These are phyloP conservation scores for Aspergillus oerlinghausenensis DNA, from an alignment of 2,329 filamentous ascomycete species.

Conservation along the genomic window DNA sequence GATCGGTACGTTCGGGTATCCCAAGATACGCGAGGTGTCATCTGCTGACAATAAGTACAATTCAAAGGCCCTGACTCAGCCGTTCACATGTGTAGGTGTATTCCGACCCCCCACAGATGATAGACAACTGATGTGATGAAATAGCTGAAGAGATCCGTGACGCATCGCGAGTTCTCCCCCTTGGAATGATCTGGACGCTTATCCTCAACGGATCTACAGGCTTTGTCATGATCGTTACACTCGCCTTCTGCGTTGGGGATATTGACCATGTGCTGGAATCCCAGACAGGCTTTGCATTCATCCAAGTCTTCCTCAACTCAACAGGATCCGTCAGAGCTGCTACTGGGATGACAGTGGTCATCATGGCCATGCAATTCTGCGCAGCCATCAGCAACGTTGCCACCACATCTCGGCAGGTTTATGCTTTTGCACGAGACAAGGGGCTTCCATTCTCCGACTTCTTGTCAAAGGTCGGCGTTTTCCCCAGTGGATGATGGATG, in stretches of 20 bases:
- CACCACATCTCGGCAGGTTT: slow-evolving; percentile 33
- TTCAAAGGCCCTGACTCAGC: slow-evolving; percentile 30
- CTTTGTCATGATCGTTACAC: slow-evolving; percentile 42
- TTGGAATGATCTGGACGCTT: slow-evolving; percentile 46
- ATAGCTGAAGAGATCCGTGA: slow-evolving; percentile 50
- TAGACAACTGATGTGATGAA: not conserved
- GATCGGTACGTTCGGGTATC: slow-evolving; percentile 12
- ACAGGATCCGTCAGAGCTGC: slow-evolving; percentile 3
- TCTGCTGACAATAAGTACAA: not conserved
- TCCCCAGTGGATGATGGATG: not conserved
- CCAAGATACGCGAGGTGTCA: not conserved
- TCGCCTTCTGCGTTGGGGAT: slow-evolving; percentile 43
- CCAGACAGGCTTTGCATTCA: slow-evolving; percentile 46
- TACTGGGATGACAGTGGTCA: not conserved
- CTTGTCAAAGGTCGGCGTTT: not conserved
- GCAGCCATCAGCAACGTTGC: slow-evolving; percentile 29
- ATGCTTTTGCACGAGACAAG: slow-evolving; percentile 41
- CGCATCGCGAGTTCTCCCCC: slow-evolving; percentile 45
- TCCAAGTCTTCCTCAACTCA: slow-evolving; percentile 32
- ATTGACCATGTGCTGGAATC: slow-evolving; percentile 36
- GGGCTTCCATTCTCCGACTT: slow-evolving; percentile 31
- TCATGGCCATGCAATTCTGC: not conserved
- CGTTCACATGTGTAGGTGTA: slow-evolving; percentile 29
- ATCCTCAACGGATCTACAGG: slow-evolving; percentile 47
- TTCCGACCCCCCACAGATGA: slow-evolving; percentile 9